Evolutionary conservation across 148 eudicot genomes (phyloP), one percentile per base, ranked within the genome.

Genomic region (Agrostemma githago): DNA sequence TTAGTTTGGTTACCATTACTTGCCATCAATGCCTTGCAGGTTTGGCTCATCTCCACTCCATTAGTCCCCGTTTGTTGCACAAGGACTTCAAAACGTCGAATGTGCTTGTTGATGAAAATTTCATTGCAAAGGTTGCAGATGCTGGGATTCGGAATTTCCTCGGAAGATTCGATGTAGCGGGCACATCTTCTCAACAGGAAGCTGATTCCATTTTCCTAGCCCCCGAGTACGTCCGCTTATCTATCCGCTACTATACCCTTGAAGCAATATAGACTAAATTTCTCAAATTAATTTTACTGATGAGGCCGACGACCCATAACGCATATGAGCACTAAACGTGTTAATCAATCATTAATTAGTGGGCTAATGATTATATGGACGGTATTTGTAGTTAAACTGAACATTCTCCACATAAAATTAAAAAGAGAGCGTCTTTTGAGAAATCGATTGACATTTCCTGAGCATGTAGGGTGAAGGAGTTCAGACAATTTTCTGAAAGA

Each of bases 61-160:
- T 94, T 60, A 94, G 93, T 86, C 98, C 98, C 38, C 89, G 98
- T 17, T 82, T 94, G 86, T 72, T 88, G 71, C 98, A 94, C 79
- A 94, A 92, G 82, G 93, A 94, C 82, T 94, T 94, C 83, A 94
- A 94, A 80, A 91, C 98, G 58, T 88, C 96, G 68, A 94, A 94
- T 78, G 98, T 94, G 74, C 98, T 94, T 73, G 98, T 94, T 46
- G 98, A 94, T 79, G 98, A 94, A 81, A 94, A 89, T 82, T 89
- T 91, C 79, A 90, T 92, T 7, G 93, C 98, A n/a, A 94, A 94
- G 83, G 97, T 94, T 80, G 98, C 98, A 63, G 98, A 94, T 85
- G 90, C 98, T 20, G 98, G 98, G 67, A 78, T 94, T 26, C 88
- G 93, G 72, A 94, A 88, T 85, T 91, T 94, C 75, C 89, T 94